Conservation (phyloP, 1,284 basidiomycete species). For the Sphaerobolus stellatus region DNA sequence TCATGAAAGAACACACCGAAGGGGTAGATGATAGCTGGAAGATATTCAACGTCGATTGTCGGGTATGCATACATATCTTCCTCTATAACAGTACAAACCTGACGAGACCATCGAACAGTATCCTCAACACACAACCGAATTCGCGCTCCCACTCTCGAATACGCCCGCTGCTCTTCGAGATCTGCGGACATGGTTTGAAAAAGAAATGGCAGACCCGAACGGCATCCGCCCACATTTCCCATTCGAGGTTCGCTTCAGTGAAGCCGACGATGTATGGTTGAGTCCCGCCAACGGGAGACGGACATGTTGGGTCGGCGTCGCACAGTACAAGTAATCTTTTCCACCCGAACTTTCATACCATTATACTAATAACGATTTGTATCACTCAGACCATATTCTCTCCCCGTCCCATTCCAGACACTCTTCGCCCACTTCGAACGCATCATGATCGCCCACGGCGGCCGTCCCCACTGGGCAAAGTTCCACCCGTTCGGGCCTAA, state of each 20-base stretch:
- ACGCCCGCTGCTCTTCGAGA: slow-evolving; percentile 41
- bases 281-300: slow-evolving; percentile 47
- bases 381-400: slow-evolving; percentile 47
- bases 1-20: slow-evolving; percentile 48
- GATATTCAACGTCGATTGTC: slow-evolving; percentile 84
- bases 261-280: slow-evolving; percentile 55
- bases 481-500: slow-evolving; percentile 46
- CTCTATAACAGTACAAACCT: not conserved
- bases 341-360: not conserved
- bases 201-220: slow-evolving; percentile 37
- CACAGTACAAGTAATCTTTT: slow-evolving; percentile 48
- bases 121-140: slow-evolving; percentile 50
- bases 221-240: slow-evolving; percentile 57
- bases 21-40: slow-evolving; percentile 72
- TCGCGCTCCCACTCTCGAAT: slow-evolving; percentile 43
- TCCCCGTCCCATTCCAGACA: slow-evolving; percentile 47
- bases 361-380: not conserved
- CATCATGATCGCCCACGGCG: slow-evolving; percentile 46
- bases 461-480: slow-evolving; percentile 65
- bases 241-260: slow-evolving; percentile 57
- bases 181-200: slow-evolving; percentile 46
- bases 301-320: slow-evolving; percentile 56
- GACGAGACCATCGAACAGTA: too few species aligned
- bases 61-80: slow-evolving; percentile 45
- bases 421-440: slow-evolving; percentile 49